Evolutionary conservation across 345 rosid genomes (phyloP).

Genomic region (Ceriops decandra): DNA sequence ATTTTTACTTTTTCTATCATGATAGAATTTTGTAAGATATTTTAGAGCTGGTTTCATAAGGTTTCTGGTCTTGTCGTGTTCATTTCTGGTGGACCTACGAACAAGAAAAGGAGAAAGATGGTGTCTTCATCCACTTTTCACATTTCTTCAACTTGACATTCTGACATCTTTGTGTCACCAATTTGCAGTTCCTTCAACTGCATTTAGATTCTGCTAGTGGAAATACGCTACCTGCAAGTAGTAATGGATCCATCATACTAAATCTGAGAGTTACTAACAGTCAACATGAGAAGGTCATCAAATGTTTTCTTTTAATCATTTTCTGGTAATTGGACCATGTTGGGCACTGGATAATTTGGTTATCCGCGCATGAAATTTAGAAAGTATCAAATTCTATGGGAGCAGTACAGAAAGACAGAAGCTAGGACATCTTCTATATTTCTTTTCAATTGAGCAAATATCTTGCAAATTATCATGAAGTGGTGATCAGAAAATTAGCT

Average conservation of each 20-base stretch:
- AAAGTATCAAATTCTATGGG: background rate
- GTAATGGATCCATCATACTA: slow-evolving; percentile 60
- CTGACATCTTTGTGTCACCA: slow-evolving; percentile 15
- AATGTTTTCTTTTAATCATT: background rate
- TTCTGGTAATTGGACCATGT: slow-evolving; percentile 3
- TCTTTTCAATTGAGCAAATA: background rate
- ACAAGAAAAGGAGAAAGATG: background rate
- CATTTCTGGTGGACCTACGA: background rate
- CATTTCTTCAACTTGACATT: background rate
- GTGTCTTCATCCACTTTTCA: background rate
- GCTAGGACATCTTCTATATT: background rate
- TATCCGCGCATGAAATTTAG: background rate
- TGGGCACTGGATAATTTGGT: background rate
- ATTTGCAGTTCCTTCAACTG: slow-evolving; percentile 85
- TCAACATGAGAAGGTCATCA: slow-evolving; percentile 90
- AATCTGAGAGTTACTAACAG: slow-evolving; percentile 74
- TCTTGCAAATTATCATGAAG: too few species aligned
- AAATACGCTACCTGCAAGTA: slow-evolving; percentile 60
- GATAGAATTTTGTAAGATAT: background rate
- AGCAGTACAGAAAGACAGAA: background rate
- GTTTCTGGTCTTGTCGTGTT: background rate
- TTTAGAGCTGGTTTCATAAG: background rate
- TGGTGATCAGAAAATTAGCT: too few species aligned
- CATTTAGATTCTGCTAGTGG: slow-evolving; percentile 90
- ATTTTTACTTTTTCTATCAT: background rate